Conservation (phyloP, 2,329 filamentous ascomycete genomes). For the Colletotrichum spinosum region DNA sequence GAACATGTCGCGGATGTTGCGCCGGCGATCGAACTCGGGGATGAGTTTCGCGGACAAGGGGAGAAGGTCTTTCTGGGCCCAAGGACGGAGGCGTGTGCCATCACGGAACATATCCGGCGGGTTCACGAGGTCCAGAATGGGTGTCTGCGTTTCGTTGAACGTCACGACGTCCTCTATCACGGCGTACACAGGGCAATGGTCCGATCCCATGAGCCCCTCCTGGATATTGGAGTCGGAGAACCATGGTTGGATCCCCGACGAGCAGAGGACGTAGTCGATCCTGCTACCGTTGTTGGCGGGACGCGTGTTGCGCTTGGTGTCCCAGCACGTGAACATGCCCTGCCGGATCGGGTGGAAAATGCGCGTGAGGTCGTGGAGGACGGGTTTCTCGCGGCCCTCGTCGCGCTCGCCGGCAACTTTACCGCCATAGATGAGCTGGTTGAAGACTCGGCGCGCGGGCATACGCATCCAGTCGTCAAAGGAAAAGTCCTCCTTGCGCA, state of each 20-base stretch:
- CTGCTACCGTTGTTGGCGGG: constrained; percentile 92
- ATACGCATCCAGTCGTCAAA: constrained; percentile 78
- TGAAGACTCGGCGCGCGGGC: constrained; percentile 82
- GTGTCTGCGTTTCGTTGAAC: constrained; percentile 58
- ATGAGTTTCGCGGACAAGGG: constrained; percentile 85
- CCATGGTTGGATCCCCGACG: constrained; percentile 81
- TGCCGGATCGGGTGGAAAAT: constrained; percentile 81
- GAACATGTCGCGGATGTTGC: constrained; percentile 96
- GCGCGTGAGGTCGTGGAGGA: constrained; percentile 87
- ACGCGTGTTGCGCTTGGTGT: constrained; percentile 93
- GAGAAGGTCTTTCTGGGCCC: constrained; percentile 74
- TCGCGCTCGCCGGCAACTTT: constrained; percentile 75
- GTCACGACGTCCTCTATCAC: constrained; percentile 73
- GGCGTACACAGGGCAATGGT: constrained; percentile 95
- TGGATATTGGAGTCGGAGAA: constrained; percentile 87
- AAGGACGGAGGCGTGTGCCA: constrained; percentile 75
- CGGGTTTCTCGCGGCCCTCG: constrained; percentile 74
- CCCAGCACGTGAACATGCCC: constrained; percentile 98
- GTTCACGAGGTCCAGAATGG: constrained; percentile 82
- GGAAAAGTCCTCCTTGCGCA: constrained; percentile 76
- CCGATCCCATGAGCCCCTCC: constrained; percentile 92
- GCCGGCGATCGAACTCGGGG: constrained; percentile 86
- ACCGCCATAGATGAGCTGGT: constrained; percentile 83
- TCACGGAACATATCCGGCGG: constrained; percentile 76
- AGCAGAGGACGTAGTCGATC: constrained; percentile 94